Evolutionary conservation across 345 rosid species (phyloP).

Genomic region (Dimocarpus longan): DNA sequence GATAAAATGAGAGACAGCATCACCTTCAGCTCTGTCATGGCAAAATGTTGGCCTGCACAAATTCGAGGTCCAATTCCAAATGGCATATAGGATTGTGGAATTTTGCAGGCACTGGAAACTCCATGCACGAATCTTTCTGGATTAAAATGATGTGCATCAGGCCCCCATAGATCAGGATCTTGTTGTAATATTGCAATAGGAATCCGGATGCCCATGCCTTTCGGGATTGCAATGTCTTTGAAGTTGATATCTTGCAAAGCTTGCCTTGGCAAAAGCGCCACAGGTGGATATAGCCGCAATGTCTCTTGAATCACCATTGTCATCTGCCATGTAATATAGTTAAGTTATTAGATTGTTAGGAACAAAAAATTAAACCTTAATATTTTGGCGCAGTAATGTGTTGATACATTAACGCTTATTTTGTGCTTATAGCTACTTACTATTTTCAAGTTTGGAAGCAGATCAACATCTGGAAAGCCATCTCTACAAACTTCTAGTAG

Average conservation of each 20-base stretch:
- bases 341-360: neutral
- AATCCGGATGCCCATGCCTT: constrained; percentile 35
- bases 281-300: constrained; percentile 43
- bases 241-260: constrained; percentile 34
- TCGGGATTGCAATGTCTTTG: constrained; percentile 38
- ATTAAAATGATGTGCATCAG: constrained; percentile 38
- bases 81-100: constrained; percentile 44
- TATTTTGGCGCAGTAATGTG: no score
- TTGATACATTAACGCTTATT: no score
- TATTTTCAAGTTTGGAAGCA: constrained; percentile 32
- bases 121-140: constrained; percentile 50
- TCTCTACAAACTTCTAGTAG: constrained; percentile 22
- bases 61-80: constrained; percentile 46
- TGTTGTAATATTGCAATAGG: constrained; percentile 37
- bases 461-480: constrained; percentile 24
- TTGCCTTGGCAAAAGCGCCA: constrained; percentile 23
- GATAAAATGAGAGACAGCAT: constrained; percentile 38
- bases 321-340: constrained; percentile 25
- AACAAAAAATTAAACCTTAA: neutral
- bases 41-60: constrained; percentile 53
- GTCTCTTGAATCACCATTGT: constrained; percentile 43
- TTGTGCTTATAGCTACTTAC: constrained; percentile 13
- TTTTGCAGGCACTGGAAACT: constrained; percentile 40
- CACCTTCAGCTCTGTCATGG: constrained; percentile 47
- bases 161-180: constrained; percentile 45